Percentiles rank a stretch among this genome's conserved stretches.
These are phyloP conservation scores for Psilocybe tampanensis DNA, from an alignment of 768 basidiomycete species.

Conservation along the genomic window DNA sequence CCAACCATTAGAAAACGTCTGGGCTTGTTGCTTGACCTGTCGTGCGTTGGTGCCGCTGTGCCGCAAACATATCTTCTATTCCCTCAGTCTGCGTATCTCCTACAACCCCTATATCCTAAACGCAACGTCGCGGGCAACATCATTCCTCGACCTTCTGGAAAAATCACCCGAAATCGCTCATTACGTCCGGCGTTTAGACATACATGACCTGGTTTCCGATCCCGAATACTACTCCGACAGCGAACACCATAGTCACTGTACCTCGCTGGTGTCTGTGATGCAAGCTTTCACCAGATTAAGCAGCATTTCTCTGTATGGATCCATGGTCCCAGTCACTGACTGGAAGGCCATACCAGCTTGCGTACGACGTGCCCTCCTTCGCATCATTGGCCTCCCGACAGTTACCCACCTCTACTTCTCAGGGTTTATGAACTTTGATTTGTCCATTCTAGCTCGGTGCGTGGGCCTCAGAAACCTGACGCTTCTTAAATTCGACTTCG, in stretches of 20 bases:
- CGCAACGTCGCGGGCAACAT: too few species aligned
- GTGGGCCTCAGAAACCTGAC: neutral
- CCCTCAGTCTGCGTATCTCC: neutral
- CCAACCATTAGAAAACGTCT: neutral
- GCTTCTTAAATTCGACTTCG: neutral
- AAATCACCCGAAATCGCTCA: too few species aligned
- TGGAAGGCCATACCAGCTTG: neutral
- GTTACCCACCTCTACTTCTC: neutral
- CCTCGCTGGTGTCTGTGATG: too few species aligned
- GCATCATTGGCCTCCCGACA: neutral
- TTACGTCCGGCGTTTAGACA: too few species aligned
- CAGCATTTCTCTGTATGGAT: too few species aligned
- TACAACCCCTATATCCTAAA: neutral
- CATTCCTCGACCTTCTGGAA: too few species aligned
- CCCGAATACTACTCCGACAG: too few species aligned
- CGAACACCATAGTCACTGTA: too few species aligned
- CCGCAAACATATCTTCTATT: neutral
- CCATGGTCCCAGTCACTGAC: neutral
- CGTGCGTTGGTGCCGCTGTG: neutral
- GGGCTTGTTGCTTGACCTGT: neutral
- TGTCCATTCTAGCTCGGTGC: neutral
- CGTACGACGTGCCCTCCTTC: neutral
- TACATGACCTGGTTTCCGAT: too few species aligned
- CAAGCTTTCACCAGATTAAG: too few species aligned
- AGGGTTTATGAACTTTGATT: neutral